Conservation (phyloP, 2,329 filamentous ascomycete species). For the Colletotrichum magnum region DNA sequence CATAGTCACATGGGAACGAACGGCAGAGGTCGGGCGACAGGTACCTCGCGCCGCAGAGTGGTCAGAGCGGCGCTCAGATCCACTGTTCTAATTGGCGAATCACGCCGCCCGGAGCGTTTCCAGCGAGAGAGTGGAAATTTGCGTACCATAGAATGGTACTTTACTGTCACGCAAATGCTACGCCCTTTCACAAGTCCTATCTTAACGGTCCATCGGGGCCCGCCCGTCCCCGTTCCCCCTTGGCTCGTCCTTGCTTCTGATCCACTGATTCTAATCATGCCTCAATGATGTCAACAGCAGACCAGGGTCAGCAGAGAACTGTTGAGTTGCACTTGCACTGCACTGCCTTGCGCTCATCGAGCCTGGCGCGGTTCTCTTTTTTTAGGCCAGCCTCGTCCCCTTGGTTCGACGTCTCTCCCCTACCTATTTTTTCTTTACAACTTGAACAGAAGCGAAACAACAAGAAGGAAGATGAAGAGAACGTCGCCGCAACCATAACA, state of each 20-base stretch:
- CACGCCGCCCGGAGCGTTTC: slow-evolving; percentile 33
- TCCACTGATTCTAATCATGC: slow-evolving; percentile 35
- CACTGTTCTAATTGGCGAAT: slow-evolving; percentile 30
- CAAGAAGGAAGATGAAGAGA: slow-evolving; percentile 15
- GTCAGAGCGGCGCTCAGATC: slow-evolving; percentile 28
- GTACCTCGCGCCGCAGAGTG: slow-evolving; percentile 24
- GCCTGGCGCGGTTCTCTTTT: background rate
- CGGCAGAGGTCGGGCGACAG: slow-evolving; percentile 23
- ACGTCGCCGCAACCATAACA: slow-evolving; percentile 25
- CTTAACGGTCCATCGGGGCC: slow-evolving; percentile 15
- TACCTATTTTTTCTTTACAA: no score
- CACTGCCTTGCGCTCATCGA: slow-evolving; percentile 25
- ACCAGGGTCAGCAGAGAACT: slow-evolving; percentile 36
- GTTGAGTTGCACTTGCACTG: slow-evolving; percentile 33
- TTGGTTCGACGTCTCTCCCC: background rate
- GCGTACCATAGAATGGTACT: slow-evolving; percentile 16
- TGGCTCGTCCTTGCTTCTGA: slow-evolving; percentile 28
- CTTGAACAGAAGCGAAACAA: background rate
- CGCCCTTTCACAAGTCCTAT: background rate
- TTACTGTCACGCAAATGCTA: background rate
- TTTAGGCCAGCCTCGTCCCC: background rate
- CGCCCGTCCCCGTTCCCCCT: slow-evolving; percentile 15
- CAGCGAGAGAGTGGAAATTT: slow-evolving; percentile 28
- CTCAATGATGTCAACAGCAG: slow-evolving; percentile 41
- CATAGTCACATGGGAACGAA: slow-evolving; percentile 38